A percentile compares a stretch with the other conserved stretches of the same genome.
Evolutionary conservation across 345 rosid genomes (phyloP).

Genomic region (Citrus glauca): DNA sequence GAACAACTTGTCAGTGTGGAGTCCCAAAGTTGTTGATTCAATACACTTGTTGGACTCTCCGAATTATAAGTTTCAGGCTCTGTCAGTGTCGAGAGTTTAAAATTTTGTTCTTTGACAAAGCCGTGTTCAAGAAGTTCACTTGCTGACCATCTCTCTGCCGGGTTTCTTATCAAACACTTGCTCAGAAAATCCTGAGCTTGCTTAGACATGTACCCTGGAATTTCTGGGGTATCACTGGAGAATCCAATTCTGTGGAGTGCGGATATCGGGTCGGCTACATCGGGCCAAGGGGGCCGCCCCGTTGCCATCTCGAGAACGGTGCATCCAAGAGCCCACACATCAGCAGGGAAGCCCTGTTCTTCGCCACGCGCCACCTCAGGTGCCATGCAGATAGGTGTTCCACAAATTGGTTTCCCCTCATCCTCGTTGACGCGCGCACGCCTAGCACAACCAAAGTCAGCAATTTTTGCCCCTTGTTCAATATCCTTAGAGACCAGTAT

Average conservation of each 20-base stretch:
- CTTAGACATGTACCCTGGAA: constrained; percentile 36
- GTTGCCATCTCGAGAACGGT: constrained; percentile 54
- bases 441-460: constrained; percentile 63
- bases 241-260: constrained; percentile 48
- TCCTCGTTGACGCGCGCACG: background rate
- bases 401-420: constrained; percentile 6
- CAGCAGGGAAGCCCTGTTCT: constrained; percentile 46
- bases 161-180: constrained; percentile 50
- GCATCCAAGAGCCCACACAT: constrained; percentile 68
- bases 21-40: constrained; percentile 32
- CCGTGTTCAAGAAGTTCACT: constrained; percentile 40
- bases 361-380: constrained; percentile 69
- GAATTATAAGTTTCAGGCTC: background rate
- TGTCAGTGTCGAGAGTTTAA: background rate
- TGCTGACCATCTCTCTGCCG: constrained; percentile 46
- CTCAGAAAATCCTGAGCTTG: constrained; percentile 44
- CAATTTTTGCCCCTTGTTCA: constrained; percentile 38
- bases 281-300: constrained; percentile 42
- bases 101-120: constrained; percentile 20
- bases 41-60: constrained; percentile 40
- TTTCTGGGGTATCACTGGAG: constrained; percentile 35
- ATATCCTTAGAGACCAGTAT: constrained; percentile 28
- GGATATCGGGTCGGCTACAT: constrained; percentile 34
- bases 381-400: constrained; percentile 64
- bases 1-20: background rate